Evolutionary conservation across 139 green algal species (phyloP).

Genomic region (Chlorella sp.): DNA sequence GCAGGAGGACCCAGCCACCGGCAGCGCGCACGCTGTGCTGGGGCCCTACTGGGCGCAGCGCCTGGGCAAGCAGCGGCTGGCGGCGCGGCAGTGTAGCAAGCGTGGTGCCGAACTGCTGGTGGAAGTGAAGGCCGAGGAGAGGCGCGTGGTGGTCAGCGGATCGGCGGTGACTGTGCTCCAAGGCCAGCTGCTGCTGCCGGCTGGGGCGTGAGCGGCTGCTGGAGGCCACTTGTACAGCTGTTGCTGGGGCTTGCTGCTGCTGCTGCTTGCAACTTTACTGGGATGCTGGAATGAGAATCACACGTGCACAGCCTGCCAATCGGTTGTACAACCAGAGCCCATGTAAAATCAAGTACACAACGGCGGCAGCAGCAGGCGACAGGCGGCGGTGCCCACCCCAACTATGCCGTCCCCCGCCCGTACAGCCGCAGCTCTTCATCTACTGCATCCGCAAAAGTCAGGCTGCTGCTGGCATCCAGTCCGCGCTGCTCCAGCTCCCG

Average conservation of each 20-base stretch:
- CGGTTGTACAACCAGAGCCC: too few relatives aligned
- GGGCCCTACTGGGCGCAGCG: conserved; percentile 63
- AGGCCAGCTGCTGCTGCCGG: conserved; percentile 22
- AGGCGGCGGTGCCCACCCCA: too few relatives aligned
- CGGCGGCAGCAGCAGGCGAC: too few relatives aligned
- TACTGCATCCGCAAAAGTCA: conserved; percentile 22
- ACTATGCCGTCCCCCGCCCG: not conserved
- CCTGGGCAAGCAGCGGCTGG: conserved; percentile 51
- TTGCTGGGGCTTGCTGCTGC: too few relatives aligned
- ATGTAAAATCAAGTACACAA: too few relatives aligned
- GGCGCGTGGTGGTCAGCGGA: conserved; percentile 34
- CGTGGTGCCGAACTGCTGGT: conserved; percentile 50
- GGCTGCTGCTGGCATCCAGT: not conserved
- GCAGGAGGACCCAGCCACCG: conserved; percentile 90
- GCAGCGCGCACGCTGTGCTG: conserved; percentile 75
- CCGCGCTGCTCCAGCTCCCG: conserved; percentile 13
- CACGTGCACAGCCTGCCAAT: not conserved
- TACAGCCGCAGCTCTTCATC: conserved; percentile 34
- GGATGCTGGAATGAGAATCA: too few relatives aligned
- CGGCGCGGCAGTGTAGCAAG: conserved; percentile 58
- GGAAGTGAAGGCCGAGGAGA: not conserved
- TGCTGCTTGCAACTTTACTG: too few relatives aligned
- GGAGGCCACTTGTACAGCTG: too few relatives aligned
- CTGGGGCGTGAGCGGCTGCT: too few relatives aligned
- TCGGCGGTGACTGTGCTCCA: conserved; percentile 18